A percentile compares a stretch with the other conserved stretches of the same genome.
Evolutionary conservation across 208 protist genomes (phyloP).

Genomic region (Entamoeba moshkovskii): DNA sequence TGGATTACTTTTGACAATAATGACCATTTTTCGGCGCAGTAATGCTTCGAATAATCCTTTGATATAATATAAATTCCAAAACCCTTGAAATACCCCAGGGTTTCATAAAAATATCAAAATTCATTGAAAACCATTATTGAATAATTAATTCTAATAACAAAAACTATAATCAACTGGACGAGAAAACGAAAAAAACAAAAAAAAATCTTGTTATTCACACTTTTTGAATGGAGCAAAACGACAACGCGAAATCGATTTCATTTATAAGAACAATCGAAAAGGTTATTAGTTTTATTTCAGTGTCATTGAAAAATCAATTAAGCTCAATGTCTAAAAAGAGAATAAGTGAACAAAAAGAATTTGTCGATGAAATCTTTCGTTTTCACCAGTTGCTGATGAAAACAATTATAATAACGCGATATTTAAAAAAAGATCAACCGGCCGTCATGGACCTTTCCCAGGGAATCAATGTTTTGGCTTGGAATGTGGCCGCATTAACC

Average conservation of each 20-base stretch:
- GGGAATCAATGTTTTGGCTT: not conserved
- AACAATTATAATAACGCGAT: not conserved
- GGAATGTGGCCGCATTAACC: not conserved
- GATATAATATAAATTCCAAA: too few relatives aligned
- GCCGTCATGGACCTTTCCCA: not conserved
- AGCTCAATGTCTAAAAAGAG: not conserved
- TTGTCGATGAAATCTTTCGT: not conserved
- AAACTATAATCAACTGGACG: too few relatives aligned
- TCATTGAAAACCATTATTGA: too few relatives aligned
- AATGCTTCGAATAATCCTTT: too few relatives aligned
- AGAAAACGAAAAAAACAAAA: too few relatives aligned
- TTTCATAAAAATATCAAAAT: too few relatives aligned
- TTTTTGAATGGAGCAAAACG: too few relatives aligned
- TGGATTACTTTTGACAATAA: too few relatives aligned
- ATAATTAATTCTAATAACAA: too few relatives aligned
- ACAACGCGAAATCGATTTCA: not conserved
- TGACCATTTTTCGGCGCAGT: too few relatives aligned
- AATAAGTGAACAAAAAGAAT: not conserved
- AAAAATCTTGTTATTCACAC: too few relatives aligned
- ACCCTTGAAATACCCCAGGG: too few relatives aligned
- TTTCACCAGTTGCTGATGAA: not conserved
- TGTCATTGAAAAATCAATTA: not conserved
- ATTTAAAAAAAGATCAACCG: not conserved
- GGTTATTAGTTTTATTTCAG: not conserved
- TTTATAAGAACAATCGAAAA: not conserved